phyloP scores from a whole-genome alignment of 306 rosid genomes.

The Carpinus viminea region DNA sequence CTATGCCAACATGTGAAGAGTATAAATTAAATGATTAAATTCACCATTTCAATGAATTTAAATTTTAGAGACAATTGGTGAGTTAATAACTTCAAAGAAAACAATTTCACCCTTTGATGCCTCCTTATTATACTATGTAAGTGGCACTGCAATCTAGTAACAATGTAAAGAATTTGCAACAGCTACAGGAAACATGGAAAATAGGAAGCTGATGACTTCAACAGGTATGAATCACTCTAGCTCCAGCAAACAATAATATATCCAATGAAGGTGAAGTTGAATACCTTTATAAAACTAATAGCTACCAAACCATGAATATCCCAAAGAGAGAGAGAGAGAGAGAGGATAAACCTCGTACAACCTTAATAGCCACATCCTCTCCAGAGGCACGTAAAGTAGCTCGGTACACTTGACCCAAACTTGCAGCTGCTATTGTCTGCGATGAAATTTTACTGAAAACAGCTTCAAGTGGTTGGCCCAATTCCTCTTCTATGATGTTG shows the following conservation, averaged over 20 bases:
- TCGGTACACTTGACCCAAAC: constrained; percentile 98
- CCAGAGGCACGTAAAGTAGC: constrained; percentile 91
- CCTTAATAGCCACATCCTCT: constrained; percentile 98
- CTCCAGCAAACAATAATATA: neutral
- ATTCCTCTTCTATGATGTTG: constrained; percentile 85
- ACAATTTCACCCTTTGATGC: neutral
- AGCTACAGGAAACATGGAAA: neutral
- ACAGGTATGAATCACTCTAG: neutral
- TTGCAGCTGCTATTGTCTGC: constrained; percentile 95
- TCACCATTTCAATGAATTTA: too few species aligned
- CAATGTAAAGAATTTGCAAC: constrained; percentile 1
- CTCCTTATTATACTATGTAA: neutral
- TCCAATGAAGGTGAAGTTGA: neutral
- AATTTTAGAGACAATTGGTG: too few species aligned
- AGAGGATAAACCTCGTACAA: constrained; percentile 34
- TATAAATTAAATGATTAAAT: too few species aligned
- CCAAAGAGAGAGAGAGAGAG: neutral
- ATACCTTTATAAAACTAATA: constrained; percentile 2
- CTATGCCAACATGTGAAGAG: too few species aligned
- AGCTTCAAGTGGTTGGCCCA: constrained; percentile 93
- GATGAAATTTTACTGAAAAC: constrained; percentile 88
- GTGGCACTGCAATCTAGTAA: neutral
- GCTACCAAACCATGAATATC: constrained; percentile 1
- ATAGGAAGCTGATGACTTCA: neutral
- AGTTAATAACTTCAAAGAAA: neutral